Evolutionary conservation across 192 early-diverging fungal species (phyloP).

Genomic region (Obelidium mucronatum): DNA sequence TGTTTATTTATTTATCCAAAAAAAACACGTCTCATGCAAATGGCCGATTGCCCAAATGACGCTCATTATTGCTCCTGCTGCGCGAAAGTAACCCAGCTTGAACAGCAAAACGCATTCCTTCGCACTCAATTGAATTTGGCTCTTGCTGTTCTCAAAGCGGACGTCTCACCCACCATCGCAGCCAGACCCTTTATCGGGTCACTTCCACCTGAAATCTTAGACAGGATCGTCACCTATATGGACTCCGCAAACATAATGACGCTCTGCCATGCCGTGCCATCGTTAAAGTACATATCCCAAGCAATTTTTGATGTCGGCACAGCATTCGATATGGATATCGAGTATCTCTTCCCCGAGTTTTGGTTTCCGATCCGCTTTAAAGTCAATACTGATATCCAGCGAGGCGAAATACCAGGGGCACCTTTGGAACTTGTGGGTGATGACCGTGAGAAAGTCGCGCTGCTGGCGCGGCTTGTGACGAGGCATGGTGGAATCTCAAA

Average conservation of each 20-base stretch:
- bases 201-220: neutral
- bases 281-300: neutral
- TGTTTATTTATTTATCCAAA: too few relatives aligned
- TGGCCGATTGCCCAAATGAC: too few relatives aligned
- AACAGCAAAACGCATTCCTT: too few relatives aligned
- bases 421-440: neutral
- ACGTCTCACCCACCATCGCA: too few relatives aligned
- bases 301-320: neutral
- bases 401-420: neutral
- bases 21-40: too few relatives aligned
- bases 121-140: too few relatives aligned
- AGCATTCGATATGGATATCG: neutral
- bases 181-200: too few relatives aligned
- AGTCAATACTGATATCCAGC: neutral
- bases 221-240: neutral
- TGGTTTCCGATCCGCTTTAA: neutral
- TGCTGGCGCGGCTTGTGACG: neutral
- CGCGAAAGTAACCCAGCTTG: too few relatives aligned
- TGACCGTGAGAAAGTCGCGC: neutral
- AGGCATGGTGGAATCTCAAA: neutral
- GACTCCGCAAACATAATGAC: neutral
- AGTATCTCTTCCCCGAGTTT: neutral
- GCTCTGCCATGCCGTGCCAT: neutral
- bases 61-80: too few relatives aligned
- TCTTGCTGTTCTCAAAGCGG: too few relatives aligned